Evolutionary conservation across 2,329 filamentous ascomycete genomes (phyloP).

Genomic region (Sporothrix variecibatus): DNA sequence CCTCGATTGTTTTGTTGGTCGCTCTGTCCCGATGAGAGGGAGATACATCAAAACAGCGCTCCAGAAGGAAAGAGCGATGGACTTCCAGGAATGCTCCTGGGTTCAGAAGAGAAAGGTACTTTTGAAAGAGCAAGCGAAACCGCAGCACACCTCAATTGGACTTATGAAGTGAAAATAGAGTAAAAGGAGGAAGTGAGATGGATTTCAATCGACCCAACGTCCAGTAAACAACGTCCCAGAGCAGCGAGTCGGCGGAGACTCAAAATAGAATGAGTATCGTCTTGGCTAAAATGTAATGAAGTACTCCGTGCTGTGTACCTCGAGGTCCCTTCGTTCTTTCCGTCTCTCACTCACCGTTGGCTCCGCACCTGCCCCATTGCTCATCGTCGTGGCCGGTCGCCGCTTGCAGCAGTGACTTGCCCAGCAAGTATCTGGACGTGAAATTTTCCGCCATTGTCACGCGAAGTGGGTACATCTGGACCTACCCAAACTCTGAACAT

Average conservation of each 20-base stretch:
- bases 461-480: conserved; percentile 23
- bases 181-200: not conserved
- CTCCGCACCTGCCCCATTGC: conserved; percentile 14
- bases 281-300: not conserved
- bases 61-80: not conserved
- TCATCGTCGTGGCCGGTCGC: not conserved
- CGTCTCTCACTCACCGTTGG: not conserved
- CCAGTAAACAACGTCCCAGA: not conserved
- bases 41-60: not conserved
- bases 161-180: not conserved
- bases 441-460: conserved; percentile 13
- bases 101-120: not conserved
- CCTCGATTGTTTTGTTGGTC: not conserved
- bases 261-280: not conserved
- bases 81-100: not conserved
- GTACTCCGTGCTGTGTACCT: not conserved
- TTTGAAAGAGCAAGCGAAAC: not conserved
- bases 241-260: not conserved
- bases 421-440: conserved; percentile 3
- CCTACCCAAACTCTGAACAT: conserved; percentile 20
- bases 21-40: not conserved
- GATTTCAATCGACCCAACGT: not conserved
- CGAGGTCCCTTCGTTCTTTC: not conserved
- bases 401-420: conserved; percentile 10
- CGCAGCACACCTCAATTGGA: not conserved